Conservation (phyloP, 2,329 filamentous ascomycete species). For the Diatrype stigma region DNA sequence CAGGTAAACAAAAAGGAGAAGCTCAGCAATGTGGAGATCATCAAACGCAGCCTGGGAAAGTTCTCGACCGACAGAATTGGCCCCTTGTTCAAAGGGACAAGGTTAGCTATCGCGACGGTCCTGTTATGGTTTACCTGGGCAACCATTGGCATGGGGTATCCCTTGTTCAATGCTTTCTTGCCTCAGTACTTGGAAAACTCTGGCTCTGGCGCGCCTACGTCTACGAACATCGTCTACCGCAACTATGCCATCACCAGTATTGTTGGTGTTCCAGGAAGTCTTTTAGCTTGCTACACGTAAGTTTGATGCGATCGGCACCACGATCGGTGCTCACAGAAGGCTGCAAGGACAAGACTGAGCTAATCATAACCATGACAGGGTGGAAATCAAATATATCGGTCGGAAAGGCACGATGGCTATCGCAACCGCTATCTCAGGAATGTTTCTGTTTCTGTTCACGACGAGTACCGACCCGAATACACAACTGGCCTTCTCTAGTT, state of each 20-base stretch:
- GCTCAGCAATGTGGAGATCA: conserved; percentile 3
- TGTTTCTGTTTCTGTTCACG: conserved; percentile 43
- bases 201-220: conserved; percentile 20
- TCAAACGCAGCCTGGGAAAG: conserved; percentile 48
- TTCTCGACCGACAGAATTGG: conserved; percentile 47
- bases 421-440: conserved; percentile 39
- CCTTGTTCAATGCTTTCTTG: conserved; percentile 51
- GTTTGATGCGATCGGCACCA: neutral
- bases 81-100: conserved; percentile 49
- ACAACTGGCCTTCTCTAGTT: conserved; percentile 28
- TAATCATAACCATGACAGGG: conserved; percentile 9
- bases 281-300: conserved; percentile 34
- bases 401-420: conserved; percentile 41
- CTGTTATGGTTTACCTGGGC: conserved; percentile 54
- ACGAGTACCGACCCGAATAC: conserved; percentile 23
- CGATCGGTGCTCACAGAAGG: neutral
- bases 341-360: neutral
- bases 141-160: conserved; percentile 53
- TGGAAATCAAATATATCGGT: conserved; percentile 35
- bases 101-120: conserved; percentile 48
- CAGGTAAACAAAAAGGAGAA: conserved; percentile 15
- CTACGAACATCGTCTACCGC: conserved; percentile 33
- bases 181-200: conserved; percentile 23
- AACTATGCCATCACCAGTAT: conserved; percentile 25
- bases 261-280: conserved; percentile 36